phyloP scores from a whole-genome alignment of 75 land plant genomes.

The Picea glauca region DNA sequence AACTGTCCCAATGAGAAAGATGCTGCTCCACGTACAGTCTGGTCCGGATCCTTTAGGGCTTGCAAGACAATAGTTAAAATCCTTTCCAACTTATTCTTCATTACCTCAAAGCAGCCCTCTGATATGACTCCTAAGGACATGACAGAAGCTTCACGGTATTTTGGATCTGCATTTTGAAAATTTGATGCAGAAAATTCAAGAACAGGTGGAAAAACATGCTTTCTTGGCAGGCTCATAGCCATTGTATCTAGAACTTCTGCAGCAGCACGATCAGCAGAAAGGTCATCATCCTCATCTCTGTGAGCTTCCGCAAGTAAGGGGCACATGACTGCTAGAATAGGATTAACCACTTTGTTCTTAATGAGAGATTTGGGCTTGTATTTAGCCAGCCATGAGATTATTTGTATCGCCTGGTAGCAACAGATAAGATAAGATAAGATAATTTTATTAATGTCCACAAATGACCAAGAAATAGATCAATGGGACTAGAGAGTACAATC shows the following conservation, averaged over 20 bases:
- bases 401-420: slow-evolving; percentile 81
- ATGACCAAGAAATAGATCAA: too few species aligned
- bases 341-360: slow-evolving; percentile 76
- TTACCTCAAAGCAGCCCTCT: slow-evolving; percentile 84
- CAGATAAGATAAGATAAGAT: slow-evolving; percentile 3
- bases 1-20: slow-evolving; percentile 96
- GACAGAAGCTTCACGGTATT: slow-evolving; percentile 81
- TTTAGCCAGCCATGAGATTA: slow-evolving; percentile 94
- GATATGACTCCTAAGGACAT: slow-evolving; percentile 89
- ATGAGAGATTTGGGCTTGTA: slow-evolving; percentile 82
- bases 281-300: slow-evolving; percentile 74
- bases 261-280: slow-evolving; percentile 90
- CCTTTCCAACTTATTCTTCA: slow-evolving; percentile 70
- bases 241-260: slow-evolving; percentile 99
- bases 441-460: too few species aligned
- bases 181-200: slow-evolving; percentile 79
- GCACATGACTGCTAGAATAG: slow-evolving; percentile 84
- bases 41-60: slow-evolving; percentile 83
- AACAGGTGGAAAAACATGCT: slow-evolving; percentile 83
- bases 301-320: slow-evolving; percentile 82
- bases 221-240: slow-evolving; percentile 83
- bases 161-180: slow-evolving; percentile 55
- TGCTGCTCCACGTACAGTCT: slow-evolving; percentile 94
- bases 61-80: slow-evolving; percentile 69
- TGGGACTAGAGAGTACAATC: too few species aligned